A percentile compares a stretch with the other conserved stretches of the same genome.
These are phyloP conservation scores for Euphorbia peplus DNA, from an alignment of 345 rosid genomes.

Conservation along the genomic window DNA sequence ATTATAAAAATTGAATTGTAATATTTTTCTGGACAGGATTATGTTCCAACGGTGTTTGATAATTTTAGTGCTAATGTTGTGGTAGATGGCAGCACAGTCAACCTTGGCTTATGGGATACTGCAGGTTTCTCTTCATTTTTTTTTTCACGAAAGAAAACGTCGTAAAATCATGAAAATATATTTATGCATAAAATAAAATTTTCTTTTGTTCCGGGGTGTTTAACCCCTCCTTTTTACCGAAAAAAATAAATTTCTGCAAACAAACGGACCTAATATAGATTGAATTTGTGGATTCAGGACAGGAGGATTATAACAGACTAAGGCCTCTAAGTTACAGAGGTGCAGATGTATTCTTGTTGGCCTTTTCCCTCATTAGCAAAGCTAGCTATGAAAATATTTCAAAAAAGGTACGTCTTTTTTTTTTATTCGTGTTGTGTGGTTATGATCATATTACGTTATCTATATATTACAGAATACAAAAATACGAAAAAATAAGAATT, in stretches of 20 bases:
- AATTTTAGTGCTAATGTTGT: constrained; percentile 57
- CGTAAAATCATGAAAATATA: too few species aligned
- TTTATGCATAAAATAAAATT: too few species aligned
- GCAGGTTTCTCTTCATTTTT: constrained; percentile 27
- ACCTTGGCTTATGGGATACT: constrained; percentile 55
- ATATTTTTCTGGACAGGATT: constrained; percentile 31
- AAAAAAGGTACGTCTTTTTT: constrained; percentile 33
- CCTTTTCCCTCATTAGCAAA: constrained; percentile 47
- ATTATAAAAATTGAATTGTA: not conserved
- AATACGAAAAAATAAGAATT: too few species aligned
- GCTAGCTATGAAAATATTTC: constrained; percentile 54
- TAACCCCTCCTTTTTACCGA: too few species aligned
- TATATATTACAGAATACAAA: too few species aligned
- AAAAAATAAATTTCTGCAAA: too few species aligned
- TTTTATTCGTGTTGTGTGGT: not conserved
- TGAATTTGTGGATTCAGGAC: constrained; percentile 32
- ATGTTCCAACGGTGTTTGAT: constrained; percentile 53
- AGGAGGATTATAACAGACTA: constrained; percentile 58
- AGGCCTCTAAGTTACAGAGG: constrained; percentile 61
- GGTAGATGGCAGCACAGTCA: constrained; percentile 55
- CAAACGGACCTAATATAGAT: not conserved
- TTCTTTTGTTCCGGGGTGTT: too few species aligned
- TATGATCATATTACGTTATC: too few species aligned
- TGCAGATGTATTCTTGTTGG: constrained; percentile 53
- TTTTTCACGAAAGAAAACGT: not conserved